Percentiles rank a stretch among this genome's conserved stretches.
These are phyloP conservation scores for Globisporangium nodosum DNA, from an alignment of 352 stramenopile genomes.

Conservation along the genomic window DNA sequence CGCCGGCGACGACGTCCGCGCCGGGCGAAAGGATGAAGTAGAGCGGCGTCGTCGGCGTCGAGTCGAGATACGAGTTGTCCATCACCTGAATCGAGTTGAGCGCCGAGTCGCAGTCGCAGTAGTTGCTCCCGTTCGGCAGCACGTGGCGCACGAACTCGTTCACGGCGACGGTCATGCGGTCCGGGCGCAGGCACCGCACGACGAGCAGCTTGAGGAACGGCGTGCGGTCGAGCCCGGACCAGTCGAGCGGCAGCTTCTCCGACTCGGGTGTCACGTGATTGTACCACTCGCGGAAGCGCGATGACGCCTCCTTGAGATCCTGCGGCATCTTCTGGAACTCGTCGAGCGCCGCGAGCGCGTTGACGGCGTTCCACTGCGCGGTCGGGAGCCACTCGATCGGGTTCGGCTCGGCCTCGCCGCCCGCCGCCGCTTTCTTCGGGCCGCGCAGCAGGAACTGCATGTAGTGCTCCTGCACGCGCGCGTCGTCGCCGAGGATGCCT, in stretches of 20 bases:
- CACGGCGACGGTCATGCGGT: constrained; percentile 93
- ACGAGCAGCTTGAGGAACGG: constrained; percentile 97
- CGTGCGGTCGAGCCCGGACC: constrained; percentile 92
- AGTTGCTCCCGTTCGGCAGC: constrained; percentile 91
- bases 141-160: constrained; percentile 94
- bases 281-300: constrained; percentile 97
- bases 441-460: constrained; percentile 95
- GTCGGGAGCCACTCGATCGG: constrained; percentile 91
- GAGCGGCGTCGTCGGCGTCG: constrained; percentile 92
- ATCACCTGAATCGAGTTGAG: constrained; percentile 95
- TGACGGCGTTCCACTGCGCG: constrained; percentile 88
- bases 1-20: constrained; percentile 93
- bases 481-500: constrained; percentile 92
- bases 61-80: constrained; percentile 93
- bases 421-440: constrained; percentile 58
- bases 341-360: constrained; percentile 89
- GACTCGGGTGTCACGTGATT: constrained; percentile 94
- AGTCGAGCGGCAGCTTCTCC: constrained; percentile 97
- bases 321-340: constrained; percentile 97
- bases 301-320: constrained; percentile 94
- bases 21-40: constrained; percentile 97
- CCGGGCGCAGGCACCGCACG: constrained; percentile 90
- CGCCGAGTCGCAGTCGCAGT: constrained; percentile 95
- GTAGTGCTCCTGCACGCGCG: constrained; percentile 91
- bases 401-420: constrained; percentile 56